These are phyloP conservation scores for Choiromyces venosus DNA, from an alignment of 495 filamentous ascomycete species.

Conservation along the genomic window DNA sequence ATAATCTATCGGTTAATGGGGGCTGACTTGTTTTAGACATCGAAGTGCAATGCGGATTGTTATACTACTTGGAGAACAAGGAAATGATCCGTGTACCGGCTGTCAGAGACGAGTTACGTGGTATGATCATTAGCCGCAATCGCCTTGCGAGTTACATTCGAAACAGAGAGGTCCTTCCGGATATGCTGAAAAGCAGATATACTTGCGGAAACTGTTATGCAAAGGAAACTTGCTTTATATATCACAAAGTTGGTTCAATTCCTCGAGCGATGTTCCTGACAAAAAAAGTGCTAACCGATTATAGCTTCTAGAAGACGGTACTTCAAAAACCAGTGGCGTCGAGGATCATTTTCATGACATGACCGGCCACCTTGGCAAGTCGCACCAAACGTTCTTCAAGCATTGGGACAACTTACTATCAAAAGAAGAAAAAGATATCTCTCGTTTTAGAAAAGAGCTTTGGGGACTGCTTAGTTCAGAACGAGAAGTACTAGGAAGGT, in stretches of 20 bases:
- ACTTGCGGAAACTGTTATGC: slow-evolving; percentile 81
- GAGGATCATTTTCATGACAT: slow-evolving; percentile 69
- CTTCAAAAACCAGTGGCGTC: slow-evolving; percentile 70
- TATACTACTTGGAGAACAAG: slow-evolving; percentile 90
- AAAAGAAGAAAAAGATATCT: slow-evolving; percentile 83
- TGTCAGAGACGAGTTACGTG: slow-evolving; percentile 75
- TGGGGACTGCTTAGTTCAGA: slow-evolving; percentile 92
- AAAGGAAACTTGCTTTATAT: slow-evolving; percentile 81
- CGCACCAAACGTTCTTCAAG: slow-evolving; percentile 74
- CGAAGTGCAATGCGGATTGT: slow-evolving; percentile 75
- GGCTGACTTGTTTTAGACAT: slow-evolving; percentile 54
- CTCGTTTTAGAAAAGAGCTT: slow-evolving; percentile 77
- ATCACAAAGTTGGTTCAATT: slow-evolving; percentile 67
- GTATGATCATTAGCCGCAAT: slow-evolving; percentile 97
- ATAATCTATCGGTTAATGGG: not conserved
- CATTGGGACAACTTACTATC: slow-evolving; percentile 93
- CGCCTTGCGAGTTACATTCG: slow-evolving; percentile 74
- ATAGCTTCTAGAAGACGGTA: slow-evolving; percentile 60
- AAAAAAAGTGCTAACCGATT: slow-evolving; percentile 9
- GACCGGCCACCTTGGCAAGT: slow-evolving; percentile 64
- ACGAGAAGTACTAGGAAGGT: slow-evolving; percentile 76
- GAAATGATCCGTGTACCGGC: slow-evolving; percentile 78
- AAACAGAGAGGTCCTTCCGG: slow-evolving; percentile 71
- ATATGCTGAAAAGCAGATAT: slow-evolving; percentile 73
- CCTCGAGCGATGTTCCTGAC: not conserved